phyloP scores from a whole-genome alignment of 2,329 filamentous ascomycete species.

The Lachnellula occidentalis region DNA sequence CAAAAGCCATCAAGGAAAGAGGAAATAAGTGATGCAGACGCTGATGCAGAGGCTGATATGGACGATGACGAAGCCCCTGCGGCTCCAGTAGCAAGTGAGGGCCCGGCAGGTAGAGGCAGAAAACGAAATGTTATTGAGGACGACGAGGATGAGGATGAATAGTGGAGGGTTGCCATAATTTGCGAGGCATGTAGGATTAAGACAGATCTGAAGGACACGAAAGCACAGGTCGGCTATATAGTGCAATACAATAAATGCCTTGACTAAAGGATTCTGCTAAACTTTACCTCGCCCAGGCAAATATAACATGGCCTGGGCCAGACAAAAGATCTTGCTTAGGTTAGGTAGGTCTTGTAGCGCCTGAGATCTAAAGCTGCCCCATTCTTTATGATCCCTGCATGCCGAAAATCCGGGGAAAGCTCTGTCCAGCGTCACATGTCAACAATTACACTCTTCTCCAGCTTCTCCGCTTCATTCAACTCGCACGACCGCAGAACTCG shows the following conservation, averaged over 20 bases:
- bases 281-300: no score
- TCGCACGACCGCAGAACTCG: not conserved
- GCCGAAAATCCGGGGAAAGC: conserved; percentile 11
- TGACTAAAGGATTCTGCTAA: no score
- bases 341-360: no score
- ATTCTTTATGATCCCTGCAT: not conserved
- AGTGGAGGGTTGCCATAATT: not conserved
- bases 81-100: conserved; percentile 32
- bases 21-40: conserved; percentile 43
- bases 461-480: not conserved
- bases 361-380: no score
- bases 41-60: conserved; percentile 48
- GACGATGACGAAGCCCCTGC: conserved; percentile 42
- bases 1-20: conserved; percentile 29
- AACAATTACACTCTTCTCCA: not conserved
- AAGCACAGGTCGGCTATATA: no score
- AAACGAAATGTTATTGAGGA: conserved; percentile 56
- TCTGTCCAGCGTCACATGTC: conserved; percentile 9
- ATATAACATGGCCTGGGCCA: no score
- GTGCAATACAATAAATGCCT: no score
- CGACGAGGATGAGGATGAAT: conserved; percentile 46
- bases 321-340: no score
- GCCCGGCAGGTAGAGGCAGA: conserved; percentile 36
- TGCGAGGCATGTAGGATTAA: not conserved
- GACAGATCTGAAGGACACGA: no score